A percentile compares a stretch with the other conserved stretches of the same genome.
These are phyloP conservation scores for Colletotrichum paranaense DNA, from an alignment of 2,329 filamentous ascomycete genomes.

Conservation along the genomic window DNA sequence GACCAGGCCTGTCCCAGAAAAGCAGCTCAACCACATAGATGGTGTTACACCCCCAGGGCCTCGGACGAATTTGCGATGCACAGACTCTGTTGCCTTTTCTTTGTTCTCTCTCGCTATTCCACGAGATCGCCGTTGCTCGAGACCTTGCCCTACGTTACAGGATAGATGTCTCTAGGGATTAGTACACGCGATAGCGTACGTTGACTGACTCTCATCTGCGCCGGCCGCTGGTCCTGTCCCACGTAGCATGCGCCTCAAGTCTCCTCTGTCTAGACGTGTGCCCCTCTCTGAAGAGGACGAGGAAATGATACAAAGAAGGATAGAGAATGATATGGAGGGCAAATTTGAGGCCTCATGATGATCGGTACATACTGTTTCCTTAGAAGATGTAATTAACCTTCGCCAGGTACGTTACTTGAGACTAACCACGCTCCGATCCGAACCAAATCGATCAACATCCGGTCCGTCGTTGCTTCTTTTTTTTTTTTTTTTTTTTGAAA, in stretches of 20 bases:
- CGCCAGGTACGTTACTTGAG: neutral
- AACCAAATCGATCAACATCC: conserved; percentile 3
- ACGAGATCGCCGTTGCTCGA: neutral
- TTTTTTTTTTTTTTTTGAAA: too few species aligned
- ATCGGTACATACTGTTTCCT: neutral
- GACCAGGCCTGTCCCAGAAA: neutral
- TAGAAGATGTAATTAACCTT: neutral
- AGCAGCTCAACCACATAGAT: neutral
- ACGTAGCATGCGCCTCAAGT: conserved; percentile 2
- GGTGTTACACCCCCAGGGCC: neutral
- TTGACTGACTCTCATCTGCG: neutral
- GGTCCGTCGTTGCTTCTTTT: neutral
- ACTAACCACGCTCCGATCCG: neutral
- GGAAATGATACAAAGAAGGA: neutral
- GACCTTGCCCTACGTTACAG: neutral
- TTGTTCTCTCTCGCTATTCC: neutral
- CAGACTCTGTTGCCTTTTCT: neutral
- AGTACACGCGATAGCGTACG: neutral
- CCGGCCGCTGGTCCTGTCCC: neutral
- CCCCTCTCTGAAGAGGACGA: too few species aligned
- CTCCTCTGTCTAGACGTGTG: neutral
- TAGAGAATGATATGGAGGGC: neutral
- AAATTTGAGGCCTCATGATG: neutral
- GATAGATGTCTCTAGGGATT: neutral
- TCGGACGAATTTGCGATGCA: neutral